Base-by-base conservation (phyloP, 352 stramenopile genomes). In the Globisporangium nunn region DNA sequence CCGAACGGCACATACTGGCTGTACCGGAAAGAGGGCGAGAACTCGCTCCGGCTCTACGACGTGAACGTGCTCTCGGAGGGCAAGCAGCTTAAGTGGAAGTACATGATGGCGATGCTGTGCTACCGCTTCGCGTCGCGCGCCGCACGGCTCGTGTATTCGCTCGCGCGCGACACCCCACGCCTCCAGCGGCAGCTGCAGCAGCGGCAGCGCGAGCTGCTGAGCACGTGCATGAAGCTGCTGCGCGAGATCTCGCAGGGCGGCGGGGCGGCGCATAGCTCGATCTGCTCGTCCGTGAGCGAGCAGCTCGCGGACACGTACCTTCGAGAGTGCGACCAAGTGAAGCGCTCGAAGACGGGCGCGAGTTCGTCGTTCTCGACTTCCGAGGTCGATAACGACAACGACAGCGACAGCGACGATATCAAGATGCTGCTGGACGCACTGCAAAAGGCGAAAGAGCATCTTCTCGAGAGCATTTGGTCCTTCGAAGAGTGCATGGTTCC, bases 91-190 rank as follows among this genome's bases (percentile, higher is more conserved):
- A 94, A 94, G 69, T 94, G 85, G 85, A 94, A 94, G 71, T 94
- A 94, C 60, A 92, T 92, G 81, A 91, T 92, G 80, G 82, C 85
- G 33, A 94, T 94, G 85, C 65, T 94, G 15, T 94, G 85, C 65
- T 92, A 93, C 62, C 81, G 85, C 1, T 94, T 94, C 54, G 85
- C 85, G 18, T 78, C 79, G 29, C 75, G 85, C 8, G 82, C 82
- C 3, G 85, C 76, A 0, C 68, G 85, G 10, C 68, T 94, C 15
- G 70, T 82, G 23, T 73, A 75, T 23, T 90, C 78, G 6, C 52
- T 92, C 28, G 78, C 81, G 0, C 56, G 56, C 29, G 78, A 85
- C 23, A 73, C 73, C 0, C 81, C 81, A 0, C 62, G 72, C 1
- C 50, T 94, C 0, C 81, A 90, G 48, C 61, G 68, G 23, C 78